These are phyloP conservation scores for Hamigera avellanea DNA, from an alignment of 495 filamentous ascomycete species.

Conservation along the genomic window DNA sequence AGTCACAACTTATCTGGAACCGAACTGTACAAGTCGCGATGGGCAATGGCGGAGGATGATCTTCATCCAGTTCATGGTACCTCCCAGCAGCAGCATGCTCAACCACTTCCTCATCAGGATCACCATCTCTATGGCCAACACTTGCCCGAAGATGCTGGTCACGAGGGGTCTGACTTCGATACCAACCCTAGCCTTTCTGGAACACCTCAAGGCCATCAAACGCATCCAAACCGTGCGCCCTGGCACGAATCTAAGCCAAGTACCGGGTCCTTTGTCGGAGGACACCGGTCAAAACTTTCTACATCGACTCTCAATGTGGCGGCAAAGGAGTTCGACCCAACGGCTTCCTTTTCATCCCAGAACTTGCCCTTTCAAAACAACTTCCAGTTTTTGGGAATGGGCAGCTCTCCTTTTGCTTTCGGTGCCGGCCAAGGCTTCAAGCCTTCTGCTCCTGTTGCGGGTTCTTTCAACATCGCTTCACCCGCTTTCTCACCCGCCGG, in stretches of 20 bases:
- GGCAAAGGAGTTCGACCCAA: slow-evolving; percentile 79
- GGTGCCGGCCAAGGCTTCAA: slow-evolving; percentile 16
- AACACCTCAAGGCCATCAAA: slow-evolving; percentile 38
- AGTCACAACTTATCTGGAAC: slow-evolving; percentile 13
- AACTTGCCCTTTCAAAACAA: slow-evolving; percentile 42
- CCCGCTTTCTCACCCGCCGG: slow-evolving; percentile 59
- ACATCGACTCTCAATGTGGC: slow-evolving; percentile 74
- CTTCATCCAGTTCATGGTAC: slow-evolving; percentile 1
- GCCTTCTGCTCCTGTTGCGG: slow-evolving; percentile 9
- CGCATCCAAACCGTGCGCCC: slow-evolving; percentile 18
- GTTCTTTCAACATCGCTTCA: slow-evolving; percentile 52
- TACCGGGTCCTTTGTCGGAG: slow-evolving; percentile 21
- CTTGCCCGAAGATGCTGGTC: slow-evolving; percentile 24
- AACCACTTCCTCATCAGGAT: slow-evolving; percentile 21
- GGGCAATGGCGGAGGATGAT: slow-evolving; percentile 23
- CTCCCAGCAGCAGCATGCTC: slow-evolving; percentile 2
- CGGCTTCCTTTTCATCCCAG: slow-evolving; percentile 48
- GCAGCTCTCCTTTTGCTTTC: slow-evolving; percentile 19
- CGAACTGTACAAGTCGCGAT: slow-evolving; percentile 29
- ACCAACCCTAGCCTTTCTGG: slow-evolving; percentile 67
- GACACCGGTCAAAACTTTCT: slow-evolving; percentile 53
- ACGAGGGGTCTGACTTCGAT: slow-evolving; percentile 58
- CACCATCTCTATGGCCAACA: slow-evolving; percentile 26
- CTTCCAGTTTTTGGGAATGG: slow-evolving; percentile 38
- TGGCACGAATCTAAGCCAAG: slow-evolving; percentile 33